Conservation (phyloP, 345 rosid genomes). For the Eucalyptus marginata region DNA sequence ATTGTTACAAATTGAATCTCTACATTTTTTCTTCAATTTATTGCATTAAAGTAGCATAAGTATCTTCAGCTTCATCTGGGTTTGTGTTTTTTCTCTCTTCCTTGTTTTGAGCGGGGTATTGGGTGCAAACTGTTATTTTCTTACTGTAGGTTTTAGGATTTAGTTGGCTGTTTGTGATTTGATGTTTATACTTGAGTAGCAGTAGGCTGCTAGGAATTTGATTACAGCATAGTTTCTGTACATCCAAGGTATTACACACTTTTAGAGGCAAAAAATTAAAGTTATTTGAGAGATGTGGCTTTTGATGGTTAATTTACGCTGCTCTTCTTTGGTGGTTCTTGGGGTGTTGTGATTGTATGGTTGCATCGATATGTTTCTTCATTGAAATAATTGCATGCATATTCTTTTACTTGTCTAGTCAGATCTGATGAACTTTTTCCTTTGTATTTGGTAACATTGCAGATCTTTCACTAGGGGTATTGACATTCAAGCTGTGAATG, state of each 20-base stretch:
- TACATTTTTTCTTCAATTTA: background rate
- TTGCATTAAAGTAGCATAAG: background rate
- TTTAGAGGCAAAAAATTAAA: background rate
- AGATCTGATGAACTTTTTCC: background rate
- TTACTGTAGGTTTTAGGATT: background rate
- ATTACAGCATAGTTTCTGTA: background rate
- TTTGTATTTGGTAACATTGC: slow-evolving; percentile 8
- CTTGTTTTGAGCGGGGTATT: background rate
- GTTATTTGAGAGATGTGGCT: background rate
- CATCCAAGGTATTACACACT: background rate
- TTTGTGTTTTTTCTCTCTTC: background rate
- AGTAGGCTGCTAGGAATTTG: background rate
- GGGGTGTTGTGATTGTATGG: background rate
- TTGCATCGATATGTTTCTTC: background rate
- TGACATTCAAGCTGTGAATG: slow-evolving; percentile 99
- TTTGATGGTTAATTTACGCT: background rate
- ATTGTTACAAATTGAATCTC: background rate
- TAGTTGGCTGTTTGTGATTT: background rate
- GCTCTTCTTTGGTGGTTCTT: background rate
- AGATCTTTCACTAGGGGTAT: slow-evolving; percentile 98
- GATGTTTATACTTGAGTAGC: background rate
- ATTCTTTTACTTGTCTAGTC: background rate
- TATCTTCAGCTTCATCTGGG: background rate
- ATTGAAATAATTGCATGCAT: background rate
- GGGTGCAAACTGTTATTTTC: background rate